These are phyloP conservation scores for Didymosphaeria variabile DNA, from an alignment of 2,329 filamentous ascomycete species.

Conservation along the genomic window DNA sequence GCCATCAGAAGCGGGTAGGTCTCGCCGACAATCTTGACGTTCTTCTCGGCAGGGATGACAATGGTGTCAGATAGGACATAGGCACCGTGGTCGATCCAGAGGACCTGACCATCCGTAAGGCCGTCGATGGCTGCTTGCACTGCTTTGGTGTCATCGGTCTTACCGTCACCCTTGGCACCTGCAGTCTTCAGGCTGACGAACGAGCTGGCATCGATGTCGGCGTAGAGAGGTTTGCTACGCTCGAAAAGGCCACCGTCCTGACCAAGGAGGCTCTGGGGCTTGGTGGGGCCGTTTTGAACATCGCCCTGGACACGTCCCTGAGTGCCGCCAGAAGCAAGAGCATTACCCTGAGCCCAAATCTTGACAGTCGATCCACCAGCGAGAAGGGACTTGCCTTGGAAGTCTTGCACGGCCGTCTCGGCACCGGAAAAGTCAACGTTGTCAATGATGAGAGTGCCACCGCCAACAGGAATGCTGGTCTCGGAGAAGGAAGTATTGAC, in stretches of 20 bases:
- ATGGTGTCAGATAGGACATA: slow-evolving; percentile 70
- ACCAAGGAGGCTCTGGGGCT: slow-evolving; percentile 73
- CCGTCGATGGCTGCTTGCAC: slow-evolving; percentile 81
- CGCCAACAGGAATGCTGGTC: slow-evolving; percentile 71
- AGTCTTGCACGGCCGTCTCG: slow-evolving; percentile 70
- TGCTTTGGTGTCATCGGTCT: slow-evolving; percentile 84
- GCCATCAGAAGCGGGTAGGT: slow-evolving; percentile 92
- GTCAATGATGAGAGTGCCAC: slow-evolving; percentile 84
- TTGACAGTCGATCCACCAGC: slow-evolving; percentile 73
- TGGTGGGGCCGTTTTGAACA: slow-evolving; percentile 59
- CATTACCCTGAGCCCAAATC: slow-evolving; percentile 82
- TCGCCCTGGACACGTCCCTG: slow-evolving; percentile 66
- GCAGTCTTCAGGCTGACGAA: slow-evolving; percentile 85
- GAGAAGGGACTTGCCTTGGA: slow-evolving; percentile 69
- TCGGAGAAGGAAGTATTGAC: slow-evolving; percentile 80
- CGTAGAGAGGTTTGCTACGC: slow-evolving; percentile 89
- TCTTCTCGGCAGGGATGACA: slow-evolving; percentile 66
- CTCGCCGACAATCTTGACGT: slow-evolving; percentile 89
- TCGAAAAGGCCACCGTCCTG: slow-evolving; percentile 75
- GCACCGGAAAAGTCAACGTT: slow-evolving; percentile 86
- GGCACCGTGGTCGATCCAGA: slow-evolving; percentile 72
- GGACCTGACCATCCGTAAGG: slow-evolving; percentile 67
- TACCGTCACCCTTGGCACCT: slow-evolving; percentile 88
- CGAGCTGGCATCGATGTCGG: slow-evolving; percentile 68
- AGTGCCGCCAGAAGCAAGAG: slow-evolving; percentile 64